phyloP scores from a whole-genome alignment of 805 yeast genomes.

The Nakazawaea wickerhamii region DNA sequence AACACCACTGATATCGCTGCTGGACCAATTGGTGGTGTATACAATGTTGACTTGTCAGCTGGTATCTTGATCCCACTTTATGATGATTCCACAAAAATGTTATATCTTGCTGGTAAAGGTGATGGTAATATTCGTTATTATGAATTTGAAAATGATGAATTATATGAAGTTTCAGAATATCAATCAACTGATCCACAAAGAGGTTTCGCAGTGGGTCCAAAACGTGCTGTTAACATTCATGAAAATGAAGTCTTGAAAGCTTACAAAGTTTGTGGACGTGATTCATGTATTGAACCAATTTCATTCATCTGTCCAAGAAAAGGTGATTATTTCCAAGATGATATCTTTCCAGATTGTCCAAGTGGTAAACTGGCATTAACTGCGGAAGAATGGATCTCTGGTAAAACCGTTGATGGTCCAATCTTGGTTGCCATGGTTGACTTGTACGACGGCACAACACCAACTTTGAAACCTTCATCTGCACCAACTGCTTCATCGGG shows the following conservation, averaged over 20 bases:
- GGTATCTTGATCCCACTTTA: conserved; percentile 91
- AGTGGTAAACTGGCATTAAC: conserved; percentile 71
- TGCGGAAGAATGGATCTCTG: conserved; percentile 75
- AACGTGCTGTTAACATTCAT: conserved; percentile 66
- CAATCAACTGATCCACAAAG: conserved; percentile 91
- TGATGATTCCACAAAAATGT: conserved; percentile 73
- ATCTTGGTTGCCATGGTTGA: conserved; percentile 69
- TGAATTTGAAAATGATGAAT: conserved; percentile 81
- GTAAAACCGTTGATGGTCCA: conserved; percentile 82
- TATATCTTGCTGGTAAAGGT: conserved; percentile 94
- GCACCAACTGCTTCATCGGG: conserved; percentile 24
- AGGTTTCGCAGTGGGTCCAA: conserved; percentile 90
- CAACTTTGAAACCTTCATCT: conserved; percentile 39
- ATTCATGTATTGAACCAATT: conserved; percentile 79
- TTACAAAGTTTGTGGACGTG: conserved; percentile 78
- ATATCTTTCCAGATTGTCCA: conserved; percentile 89
- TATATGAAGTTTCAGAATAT: conserved; percentile 82
- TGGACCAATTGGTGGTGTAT: conserved; percentile 89
- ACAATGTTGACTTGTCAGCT: conserved; percentile 81
- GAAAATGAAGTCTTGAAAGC: conserved; percentile 82
- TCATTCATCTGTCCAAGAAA: conserved; percentile 93
- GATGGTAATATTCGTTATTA: conserved; percentile 95
- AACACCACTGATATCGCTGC: conserved; percentile 63
- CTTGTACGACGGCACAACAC: conserved; percentile 70
- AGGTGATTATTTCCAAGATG: conserved; percentile 87